A percentile compares a stretch with the other conserved stretches of the same genome.
Evolutionary conservation across 345 rosid genomes (phyloP).

Genomic region (Capsella bursapastoris): DNA sequence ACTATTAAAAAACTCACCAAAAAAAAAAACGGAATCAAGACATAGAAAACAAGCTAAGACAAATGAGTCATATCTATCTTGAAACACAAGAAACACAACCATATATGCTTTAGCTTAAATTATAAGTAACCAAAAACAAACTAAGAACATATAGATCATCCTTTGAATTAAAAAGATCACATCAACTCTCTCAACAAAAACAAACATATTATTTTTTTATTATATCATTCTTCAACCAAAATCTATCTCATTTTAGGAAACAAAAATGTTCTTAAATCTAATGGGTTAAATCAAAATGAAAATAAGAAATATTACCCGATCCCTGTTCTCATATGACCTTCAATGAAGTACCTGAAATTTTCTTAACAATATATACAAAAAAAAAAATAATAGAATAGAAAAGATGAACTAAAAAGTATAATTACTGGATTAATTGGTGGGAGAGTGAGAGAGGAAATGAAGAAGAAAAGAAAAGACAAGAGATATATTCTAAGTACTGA

Average conservation of each 20-base stretch:
- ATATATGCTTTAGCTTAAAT: not conserved
- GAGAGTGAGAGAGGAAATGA: slow-evolving; percentile 22
- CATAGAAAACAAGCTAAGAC: not conserved
- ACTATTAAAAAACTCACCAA: not conserved
- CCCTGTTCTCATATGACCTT: not conserved
- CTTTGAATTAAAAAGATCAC: not conserved
- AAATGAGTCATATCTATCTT: not conserved
- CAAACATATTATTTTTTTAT: not conserved
- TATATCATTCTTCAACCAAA: not conserved
- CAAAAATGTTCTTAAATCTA: too few relatives aligned
- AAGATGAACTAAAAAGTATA: not conserved
- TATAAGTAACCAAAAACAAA: slow-evolving; percentile 17
- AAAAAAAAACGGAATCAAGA: not conserved
- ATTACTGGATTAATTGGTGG: slow-evolving; percentile 28
- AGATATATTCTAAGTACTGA: slow-evolving; percentile 36
- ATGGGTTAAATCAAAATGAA: not conserved
- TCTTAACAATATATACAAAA: not conserved
- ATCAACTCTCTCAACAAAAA: not conserved
- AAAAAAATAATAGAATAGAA: not conserved
- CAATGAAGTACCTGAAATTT: slow-evolving; percentile 28
- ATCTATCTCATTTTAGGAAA: not conserved
- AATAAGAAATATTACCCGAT: slow-evolving; percentile 9
- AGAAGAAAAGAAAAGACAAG: slow-evolving; percentile 23
- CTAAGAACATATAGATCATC: not conserved
- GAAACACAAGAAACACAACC: slow-evolving; percentile 5